phyloP scores from a whole-genome alignment of 164 flowering plant species.

The Aristolochia contorta region DNA sequence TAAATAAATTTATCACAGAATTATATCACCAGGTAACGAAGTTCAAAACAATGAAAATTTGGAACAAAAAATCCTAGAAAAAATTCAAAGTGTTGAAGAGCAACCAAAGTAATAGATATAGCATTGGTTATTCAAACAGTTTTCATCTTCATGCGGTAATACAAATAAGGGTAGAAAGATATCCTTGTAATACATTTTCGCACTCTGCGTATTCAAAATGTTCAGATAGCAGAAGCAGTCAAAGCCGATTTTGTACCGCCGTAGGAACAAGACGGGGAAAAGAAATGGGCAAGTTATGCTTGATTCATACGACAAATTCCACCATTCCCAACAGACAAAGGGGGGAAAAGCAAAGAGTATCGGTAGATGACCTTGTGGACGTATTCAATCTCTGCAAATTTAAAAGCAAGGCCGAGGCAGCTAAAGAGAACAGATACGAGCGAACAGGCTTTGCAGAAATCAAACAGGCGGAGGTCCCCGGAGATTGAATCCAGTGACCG shows the following conservation, averaged over 20 bases:
- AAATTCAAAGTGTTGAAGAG: neutral
- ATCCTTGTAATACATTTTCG: no score
- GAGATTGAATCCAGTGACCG: conserved; percentile 5
- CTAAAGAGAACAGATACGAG: conserved; percentile 61
- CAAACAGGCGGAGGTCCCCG: conserved; percentile 27
- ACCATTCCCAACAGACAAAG: no score
- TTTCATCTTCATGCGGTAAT: no score
- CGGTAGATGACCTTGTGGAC: conserved; percentile 53
- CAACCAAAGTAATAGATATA: neutral
- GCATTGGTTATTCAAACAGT: no score
- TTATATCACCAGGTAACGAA: neutral
- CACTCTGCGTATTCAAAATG: no score
- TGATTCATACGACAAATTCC: no score
- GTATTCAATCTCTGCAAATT: conserved; percentile 80
- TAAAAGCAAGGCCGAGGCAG: conserved; percentile 84
- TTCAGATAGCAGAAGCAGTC: no score
- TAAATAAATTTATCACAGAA: conserved; percentile 16
- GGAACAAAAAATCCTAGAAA: neutral
- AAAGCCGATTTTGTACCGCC: no score
- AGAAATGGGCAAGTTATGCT: no score
- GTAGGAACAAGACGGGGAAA: no score
- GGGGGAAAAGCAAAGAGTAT: neutral
- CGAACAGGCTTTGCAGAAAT: conserved; percentile 56
- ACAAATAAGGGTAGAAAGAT: no score
- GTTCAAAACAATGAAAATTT: neutral